phyloP scores from a whole-genome alignment of 129 eudicot species.

The Dittrichia graveolens region DNA sequence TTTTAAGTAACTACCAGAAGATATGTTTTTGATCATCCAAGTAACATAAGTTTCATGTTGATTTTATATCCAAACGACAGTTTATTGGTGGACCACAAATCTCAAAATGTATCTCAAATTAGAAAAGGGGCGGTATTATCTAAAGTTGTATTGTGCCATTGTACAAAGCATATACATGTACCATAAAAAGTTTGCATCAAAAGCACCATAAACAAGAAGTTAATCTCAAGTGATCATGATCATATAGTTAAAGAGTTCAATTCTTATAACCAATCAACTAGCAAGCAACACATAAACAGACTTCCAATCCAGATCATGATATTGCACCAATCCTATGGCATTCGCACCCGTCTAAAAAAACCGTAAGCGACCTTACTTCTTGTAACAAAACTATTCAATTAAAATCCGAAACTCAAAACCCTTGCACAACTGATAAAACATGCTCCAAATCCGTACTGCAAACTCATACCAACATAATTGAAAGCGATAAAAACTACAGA shows the following conservation, averaged over 20 bases:
- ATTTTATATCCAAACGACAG: background rate
- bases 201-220: slow-evolving; percentile 13
- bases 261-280: slow-evolving; percentile 15
- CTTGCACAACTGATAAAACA: slow-evolving; percentile 8
- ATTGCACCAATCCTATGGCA: slow-evolving; percentile 2
- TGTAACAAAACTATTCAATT: background rate
- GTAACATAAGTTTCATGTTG: too few species aligned
- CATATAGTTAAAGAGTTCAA: background rate
- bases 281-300: slow-evolving; percentile 21
- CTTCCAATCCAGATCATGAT: slow-evolving; percentile 23
- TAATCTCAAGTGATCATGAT: slow-evolving; percentile 11
- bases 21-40: background rate
- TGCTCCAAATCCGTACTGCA: slow-evolving; percentile 18
- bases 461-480: slow-evolving; percentile 14
- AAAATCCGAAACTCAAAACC: slow-evolving; percentile 20
- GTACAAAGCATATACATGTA: background rate
- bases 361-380: background rate
- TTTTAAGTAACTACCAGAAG: background rate
- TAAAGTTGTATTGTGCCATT: background rate
- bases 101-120: background rate
- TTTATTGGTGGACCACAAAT: background rate
- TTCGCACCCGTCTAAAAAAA: background rate
- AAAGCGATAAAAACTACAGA: slow-evolving; percentile 24
- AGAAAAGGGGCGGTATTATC: background rate
- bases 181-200: slow-evolving; percentile 9